Conservation (phyloP, 129 eudicot species). For the Ambrosia trifida region DNA sequence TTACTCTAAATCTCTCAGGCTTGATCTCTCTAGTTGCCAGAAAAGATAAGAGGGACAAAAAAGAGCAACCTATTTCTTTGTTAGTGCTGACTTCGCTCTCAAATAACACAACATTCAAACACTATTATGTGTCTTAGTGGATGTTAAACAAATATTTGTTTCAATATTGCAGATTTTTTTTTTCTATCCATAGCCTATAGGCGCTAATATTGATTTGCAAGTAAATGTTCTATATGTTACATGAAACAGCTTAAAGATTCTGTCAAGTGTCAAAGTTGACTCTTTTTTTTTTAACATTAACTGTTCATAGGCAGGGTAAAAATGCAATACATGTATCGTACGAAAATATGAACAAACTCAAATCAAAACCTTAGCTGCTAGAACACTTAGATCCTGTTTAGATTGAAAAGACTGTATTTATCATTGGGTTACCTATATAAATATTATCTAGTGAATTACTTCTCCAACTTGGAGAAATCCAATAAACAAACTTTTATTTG, state of each 20-base stretch:
- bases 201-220: neutral
- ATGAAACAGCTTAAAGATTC: neutral
- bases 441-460: neutral
- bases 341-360: neutral
- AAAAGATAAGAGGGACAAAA: neutral
- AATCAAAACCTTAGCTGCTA: neutral
- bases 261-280: neutral
- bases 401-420: neutral
- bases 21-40: neutral
- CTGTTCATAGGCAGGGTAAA: neutral
- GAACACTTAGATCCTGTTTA: neutral
- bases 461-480: neutral
- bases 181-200: neutral
- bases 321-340: neutral
- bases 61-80: neutral
- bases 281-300: neutral
- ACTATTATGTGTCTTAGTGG: neutral
- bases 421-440: neutral
- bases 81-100: neutral
- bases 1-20: neutral
- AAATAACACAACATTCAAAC: neutral
- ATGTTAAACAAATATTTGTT: neutral
- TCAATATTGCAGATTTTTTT: neutral
- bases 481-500: neutral
- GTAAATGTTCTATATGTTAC: neutral